phyloP scores from a whole-genome alignment of 768 basidiomycete genomes.

The Hericium coralloides region DNA sequence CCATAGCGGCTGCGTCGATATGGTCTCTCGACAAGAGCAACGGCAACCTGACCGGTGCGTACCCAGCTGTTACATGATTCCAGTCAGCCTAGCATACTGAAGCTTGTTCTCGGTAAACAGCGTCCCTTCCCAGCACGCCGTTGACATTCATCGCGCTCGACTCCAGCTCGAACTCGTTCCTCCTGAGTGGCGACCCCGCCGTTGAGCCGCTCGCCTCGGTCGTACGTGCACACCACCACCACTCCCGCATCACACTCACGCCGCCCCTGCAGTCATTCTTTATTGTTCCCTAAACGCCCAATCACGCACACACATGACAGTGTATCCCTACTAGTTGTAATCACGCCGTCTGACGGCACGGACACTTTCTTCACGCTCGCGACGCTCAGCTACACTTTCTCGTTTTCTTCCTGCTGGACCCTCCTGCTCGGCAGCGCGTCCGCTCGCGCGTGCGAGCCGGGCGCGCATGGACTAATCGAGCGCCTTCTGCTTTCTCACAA shows the following conservation, averaged over 20 bases:
- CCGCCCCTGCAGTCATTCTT: not conserved
- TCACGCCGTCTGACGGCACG: too few species aligned
- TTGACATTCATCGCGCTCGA: not conserved
- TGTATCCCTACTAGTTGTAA: too few species aligned
- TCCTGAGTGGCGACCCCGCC: not conserved
- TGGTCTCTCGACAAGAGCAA: not conserved
- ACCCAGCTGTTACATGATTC: too few species aligned
- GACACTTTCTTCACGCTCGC: too few species aligned
- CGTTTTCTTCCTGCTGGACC: too few species aligned
- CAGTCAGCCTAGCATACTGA: too few species aligned
- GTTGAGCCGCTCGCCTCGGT: not conserved
- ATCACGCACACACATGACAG: not conserved
- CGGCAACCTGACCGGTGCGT: not conserved
- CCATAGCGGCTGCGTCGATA: not conserved
- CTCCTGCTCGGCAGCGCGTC: too few species aligned
- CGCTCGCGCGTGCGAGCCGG: too few species aligned
- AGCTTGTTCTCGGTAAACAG: too few species aligned
- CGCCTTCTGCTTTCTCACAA: too few species aligned
- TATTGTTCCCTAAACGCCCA: not conserved
- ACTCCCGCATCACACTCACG: not conserved
- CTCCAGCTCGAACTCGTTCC: not conserved
- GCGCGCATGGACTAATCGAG: too few species aligned
- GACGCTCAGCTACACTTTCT: too few species aligned
- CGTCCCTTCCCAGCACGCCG: not conserved
- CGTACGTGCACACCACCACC: not conserved